Evolutionary conservation across 164 flowering plant genomes (phyloP).

Genomic region (Tinospora cordifolia): DNA sequence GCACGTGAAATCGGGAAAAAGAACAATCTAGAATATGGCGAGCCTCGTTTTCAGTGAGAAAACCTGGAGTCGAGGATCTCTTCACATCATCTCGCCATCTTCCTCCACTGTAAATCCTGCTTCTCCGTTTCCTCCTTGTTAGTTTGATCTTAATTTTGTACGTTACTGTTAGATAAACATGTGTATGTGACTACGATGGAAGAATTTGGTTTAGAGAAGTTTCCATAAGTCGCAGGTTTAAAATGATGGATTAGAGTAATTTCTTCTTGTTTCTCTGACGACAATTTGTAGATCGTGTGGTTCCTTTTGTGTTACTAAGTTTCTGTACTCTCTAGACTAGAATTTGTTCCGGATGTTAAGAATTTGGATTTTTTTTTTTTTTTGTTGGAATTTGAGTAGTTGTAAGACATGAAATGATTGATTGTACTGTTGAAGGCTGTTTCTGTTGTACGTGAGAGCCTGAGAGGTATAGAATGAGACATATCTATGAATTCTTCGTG

Average conservation of each 20-base stretch:
- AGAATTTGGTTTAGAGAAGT: background rate
- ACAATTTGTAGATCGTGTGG: background rate
- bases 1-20: no score
- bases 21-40: background rate
- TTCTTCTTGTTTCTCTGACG: background rate
- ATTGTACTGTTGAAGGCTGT: background rate
- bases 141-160: background rate
- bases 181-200: background rate
- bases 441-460: background rate
- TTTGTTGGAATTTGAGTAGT: constrained; percentile 1
- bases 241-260: background rate
- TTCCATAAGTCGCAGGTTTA: background rate
- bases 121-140: background rate
- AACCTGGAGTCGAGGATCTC: background rate
- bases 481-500: no score
- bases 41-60: background rate
- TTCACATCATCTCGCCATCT: background rate
- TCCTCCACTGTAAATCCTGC: background rate
- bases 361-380: background rate
- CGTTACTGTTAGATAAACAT: background rate
- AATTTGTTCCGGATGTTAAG: background rate
- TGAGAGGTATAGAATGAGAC: background rate
- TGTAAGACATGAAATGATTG: background rate
- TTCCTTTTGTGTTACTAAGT: background rate
- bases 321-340: background rate